Conservation (phyloP, 148 eudicot species). For the Cornus kousa region DNA sequence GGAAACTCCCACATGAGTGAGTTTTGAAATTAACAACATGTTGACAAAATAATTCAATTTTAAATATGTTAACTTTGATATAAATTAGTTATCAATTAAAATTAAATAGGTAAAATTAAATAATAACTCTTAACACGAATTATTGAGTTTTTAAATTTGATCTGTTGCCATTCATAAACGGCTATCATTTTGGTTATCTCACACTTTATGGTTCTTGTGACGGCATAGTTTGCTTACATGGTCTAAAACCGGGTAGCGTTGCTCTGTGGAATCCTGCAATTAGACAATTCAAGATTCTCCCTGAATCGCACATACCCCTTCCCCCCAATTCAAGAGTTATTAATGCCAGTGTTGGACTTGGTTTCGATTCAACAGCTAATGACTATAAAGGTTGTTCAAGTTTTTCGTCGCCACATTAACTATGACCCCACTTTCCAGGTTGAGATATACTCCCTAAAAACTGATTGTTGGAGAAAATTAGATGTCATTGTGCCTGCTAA, state of each 20-base stretch:
- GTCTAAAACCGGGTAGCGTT: neutral
- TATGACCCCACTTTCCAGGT: conserved; percentile 12
- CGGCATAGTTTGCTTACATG: conserved; percentile 18
- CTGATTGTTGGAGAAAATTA: conserved; percentile 17
- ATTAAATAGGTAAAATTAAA: too few species aligned
- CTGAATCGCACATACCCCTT: conserved; percentile 1
- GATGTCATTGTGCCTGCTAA: neutral
- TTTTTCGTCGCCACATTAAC: neutral
- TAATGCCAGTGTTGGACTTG: conserved; percentile 9
- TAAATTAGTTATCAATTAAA: too few species aligned
- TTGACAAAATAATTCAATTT: too few species aligned
- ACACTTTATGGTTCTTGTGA: conserved; percentile 15
- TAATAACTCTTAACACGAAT: too few species aligned
- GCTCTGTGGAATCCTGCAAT: conserved; percentile 6
- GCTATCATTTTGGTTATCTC: conserved; percentile 4
- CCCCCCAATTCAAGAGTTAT: neutral
- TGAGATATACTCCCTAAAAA: conserved; percentile 14
- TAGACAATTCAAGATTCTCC: conserved; percentile 10
- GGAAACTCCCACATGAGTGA: too few species aligned
- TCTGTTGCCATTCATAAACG: neutral
- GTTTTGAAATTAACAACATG: too few species aligned
- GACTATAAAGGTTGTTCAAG: conserved; percentile 21
- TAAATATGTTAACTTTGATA: too few species aligned
- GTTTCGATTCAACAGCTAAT: conserved; percentile 4
- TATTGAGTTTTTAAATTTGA: neutral